Evolutionary conservation across 1,139 yeast species (phyloP).

Genomic region (Tardiomyces blankii): DNA sequence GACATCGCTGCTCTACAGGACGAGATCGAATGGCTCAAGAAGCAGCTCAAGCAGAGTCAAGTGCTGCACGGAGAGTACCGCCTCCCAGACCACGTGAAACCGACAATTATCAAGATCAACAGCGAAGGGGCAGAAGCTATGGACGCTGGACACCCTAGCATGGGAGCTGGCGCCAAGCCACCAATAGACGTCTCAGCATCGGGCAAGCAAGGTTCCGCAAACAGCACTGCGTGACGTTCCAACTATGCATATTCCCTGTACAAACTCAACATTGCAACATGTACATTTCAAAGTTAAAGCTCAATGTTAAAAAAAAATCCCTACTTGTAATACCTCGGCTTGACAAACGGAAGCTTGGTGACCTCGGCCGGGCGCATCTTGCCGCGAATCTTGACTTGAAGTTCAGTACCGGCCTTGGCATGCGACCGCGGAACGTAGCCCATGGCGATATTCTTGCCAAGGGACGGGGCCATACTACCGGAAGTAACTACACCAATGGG

Average conservation of each 20-base stretch:
- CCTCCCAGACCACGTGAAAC: slow-evolving; percentile 37
- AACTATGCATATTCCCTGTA: no score
- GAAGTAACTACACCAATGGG: slow-evolving; percentile 73
- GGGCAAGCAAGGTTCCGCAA: no score
- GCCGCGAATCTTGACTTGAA: slow-evolving; percentile 72
- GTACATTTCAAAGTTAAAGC: no score
- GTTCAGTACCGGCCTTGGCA: slow-evolving; percentile 64
- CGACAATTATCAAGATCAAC: slow-evolving; percentile 30
- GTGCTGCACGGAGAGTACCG: slow-evolving; percentile 37
- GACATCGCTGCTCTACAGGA: slow-evolving; percentile 60
- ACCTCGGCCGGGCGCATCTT: slow-evolving; percentile 66
- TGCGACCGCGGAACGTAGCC: slow-evolving; percentile 70
- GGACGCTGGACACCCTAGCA: neutral
- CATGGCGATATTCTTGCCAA: slow-evolving; percentile 77
- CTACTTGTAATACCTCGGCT: slow-evolving; percentile 54
- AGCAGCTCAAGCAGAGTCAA: slow-evolving; percentile 32
- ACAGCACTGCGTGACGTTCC: no score
- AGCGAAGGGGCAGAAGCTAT: slow-evolving; percentile 5
- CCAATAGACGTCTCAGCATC: no score
- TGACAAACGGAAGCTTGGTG: slow-evolving; percentile 75
- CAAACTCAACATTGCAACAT: no score
- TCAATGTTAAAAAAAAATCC: neutral
- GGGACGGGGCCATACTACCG: slow-evolving; percentile 83
- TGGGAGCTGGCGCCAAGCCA: no score
- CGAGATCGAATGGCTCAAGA: slow-evolving; percentile 54